Base-by-base conservation (phyloP, 257 asterid genomes). In the Verbena officinalis region DNA sequence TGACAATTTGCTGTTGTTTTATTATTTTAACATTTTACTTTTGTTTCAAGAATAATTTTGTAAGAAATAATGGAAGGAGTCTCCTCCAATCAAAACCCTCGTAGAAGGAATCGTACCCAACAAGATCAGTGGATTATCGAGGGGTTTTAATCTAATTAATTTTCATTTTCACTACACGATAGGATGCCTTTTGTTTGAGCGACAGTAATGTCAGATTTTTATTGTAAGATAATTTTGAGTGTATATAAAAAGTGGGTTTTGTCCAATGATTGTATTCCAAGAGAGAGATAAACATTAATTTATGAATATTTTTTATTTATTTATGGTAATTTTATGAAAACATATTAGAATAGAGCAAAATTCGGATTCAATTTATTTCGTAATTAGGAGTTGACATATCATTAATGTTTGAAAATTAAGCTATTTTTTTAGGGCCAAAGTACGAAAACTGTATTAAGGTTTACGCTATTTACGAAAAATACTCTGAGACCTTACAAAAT, bases 181-280 rank as follows among this genome's bases (percentile, higher is more conserved):
- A 20, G 24, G 56, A 11, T 68, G 73, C 43, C 57, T 70, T 48
- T 66, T 38, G 22, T 44, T 81, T 66, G 72, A 56, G 56, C 60
- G 80, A 80, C 86, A 80, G 24, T 40, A 33, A 30, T 83, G 90
- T 78, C 87, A 78, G 86, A 77, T 44, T 65, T 79, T 77, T 79
- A 68, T 70, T 56, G 9, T 46, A 31, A 49, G 61, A 34, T 11
- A 42, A n/a, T n/a, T 49, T 67, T 57, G 19, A 27, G 33, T 27
- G 73, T 75, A 60, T 55, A 9, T 49, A 24, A 64, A 43, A 24
- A 33, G 22, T 54, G 66, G 45, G 45, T 61, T 33, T 43, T 55
- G 67, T 71, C 77, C 64, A 60, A 52, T 7, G 1, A 36, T 51
- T 67, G 24, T 54, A 59, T 38, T 62, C n/a, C 48, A 48, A 71